Percentiles rank a stretch among this genome's conserved stretches.
These are phyloP conservation scores for Immersiella caudata DNA, from an alignment of 495 filamentous ascomycete genomes.

Conservation along the genomic window DNA sequence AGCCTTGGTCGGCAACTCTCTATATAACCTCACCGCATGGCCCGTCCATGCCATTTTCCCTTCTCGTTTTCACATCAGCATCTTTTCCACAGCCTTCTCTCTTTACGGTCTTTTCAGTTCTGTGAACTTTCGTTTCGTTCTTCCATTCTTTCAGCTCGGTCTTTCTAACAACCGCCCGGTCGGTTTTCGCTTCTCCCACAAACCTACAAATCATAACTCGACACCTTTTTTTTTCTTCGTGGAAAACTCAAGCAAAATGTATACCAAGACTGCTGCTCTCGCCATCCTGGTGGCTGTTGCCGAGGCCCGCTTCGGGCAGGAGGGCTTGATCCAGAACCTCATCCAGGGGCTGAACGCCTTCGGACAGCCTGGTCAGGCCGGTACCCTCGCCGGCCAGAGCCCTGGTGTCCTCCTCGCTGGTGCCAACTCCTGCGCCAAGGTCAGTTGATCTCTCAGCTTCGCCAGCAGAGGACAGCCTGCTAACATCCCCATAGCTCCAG, in stretches of 20 bases:
- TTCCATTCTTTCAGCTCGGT: slow-evolving; percentile 45
- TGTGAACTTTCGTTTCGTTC: slow-evolving; percentile 52
- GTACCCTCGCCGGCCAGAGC: slow-evolving; percentile 56
- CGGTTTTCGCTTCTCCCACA: slow-evolving; percentile 42
- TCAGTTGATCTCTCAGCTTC: slow-evolving; percentile 19
- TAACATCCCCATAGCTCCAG: slow-evolving; percentile 46
- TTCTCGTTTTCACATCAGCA: slow-evolving; percentile 46
- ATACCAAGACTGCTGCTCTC: slow-evolving; percentile 46
- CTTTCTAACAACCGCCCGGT: slow-evolving; percentile 41
- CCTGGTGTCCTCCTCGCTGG: slow-evolving; percentile 58
- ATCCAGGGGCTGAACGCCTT: slow-evolving; percentile 51
- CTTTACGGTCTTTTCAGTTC: slow-evolving; percentile 47
- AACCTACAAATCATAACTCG: slow-evolving; percentile 19
- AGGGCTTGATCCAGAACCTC: slow-evolving; percentile 47
- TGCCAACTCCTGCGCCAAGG: slow-evolving; percentile 61
- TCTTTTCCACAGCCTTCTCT: slow-evolving; percentile 30
- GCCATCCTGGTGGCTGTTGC: slow-evolving; percentile 49
- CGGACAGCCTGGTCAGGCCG: slow-evolving; percentile 55
- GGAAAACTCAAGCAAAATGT: slow-evolving; percentile 44
- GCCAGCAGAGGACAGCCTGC: neutral
- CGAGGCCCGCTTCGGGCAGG: slow-evolving; percentile 60
- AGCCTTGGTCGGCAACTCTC: slow-evolving; percentile 9
- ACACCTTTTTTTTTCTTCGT: slow-evolving; percentile 29
- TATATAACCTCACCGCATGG: slow-evolving; percentile 35
- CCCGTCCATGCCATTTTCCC: slow-evolving; percentile 20